Conservation (phyloP, 2,329 filamentous ascomycete genomes). For the Aspergillus felis region DNA sequence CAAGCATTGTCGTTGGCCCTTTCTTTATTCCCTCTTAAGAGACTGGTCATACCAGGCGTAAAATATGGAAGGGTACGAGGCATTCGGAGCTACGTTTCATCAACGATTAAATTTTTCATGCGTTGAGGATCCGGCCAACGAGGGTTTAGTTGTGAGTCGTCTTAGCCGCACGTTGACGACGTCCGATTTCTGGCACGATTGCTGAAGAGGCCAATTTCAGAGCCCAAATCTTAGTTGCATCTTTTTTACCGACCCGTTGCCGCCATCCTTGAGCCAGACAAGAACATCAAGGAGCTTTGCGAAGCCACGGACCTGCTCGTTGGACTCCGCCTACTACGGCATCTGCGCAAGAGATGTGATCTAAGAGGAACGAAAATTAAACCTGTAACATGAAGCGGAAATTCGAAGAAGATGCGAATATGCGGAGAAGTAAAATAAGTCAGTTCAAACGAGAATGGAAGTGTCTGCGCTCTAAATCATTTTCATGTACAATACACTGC, state of each 20-base stretch:
- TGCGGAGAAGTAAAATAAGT: not conserved
- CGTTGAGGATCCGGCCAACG: not conserved
- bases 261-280: too few relatives aligned
- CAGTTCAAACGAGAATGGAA: not conserved
- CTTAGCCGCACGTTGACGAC: not conserved
- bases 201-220: not conserved
- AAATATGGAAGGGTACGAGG: not conserved
- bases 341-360: not conserved
- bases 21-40: not conserved
- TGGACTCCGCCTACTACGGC: too few relatives aligned
- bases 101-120: not conserved
- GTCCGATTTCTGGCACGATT: not conserved
- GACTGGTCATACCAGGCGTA: not conserved
- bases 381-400: not conserved
- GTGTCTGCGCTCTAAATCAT: conserved; percentile 13
- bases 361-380: not conserved
- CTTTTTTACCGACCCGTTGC: not conserved
- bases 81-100: not conserved
- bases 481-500: conserved; percentile 18
- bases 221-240: not conserved
- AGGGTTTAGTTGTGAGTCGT: not conserved
- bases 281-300: too few relatives aligned
- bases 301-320: too few relatives aligned
- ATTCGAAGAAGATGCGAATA: not conserved
- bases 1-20: not conserved